Evolutionary conservation across 352 stramenopile species (phyloP).

Genomic region (Globisporangium echinulatum): DNA sequence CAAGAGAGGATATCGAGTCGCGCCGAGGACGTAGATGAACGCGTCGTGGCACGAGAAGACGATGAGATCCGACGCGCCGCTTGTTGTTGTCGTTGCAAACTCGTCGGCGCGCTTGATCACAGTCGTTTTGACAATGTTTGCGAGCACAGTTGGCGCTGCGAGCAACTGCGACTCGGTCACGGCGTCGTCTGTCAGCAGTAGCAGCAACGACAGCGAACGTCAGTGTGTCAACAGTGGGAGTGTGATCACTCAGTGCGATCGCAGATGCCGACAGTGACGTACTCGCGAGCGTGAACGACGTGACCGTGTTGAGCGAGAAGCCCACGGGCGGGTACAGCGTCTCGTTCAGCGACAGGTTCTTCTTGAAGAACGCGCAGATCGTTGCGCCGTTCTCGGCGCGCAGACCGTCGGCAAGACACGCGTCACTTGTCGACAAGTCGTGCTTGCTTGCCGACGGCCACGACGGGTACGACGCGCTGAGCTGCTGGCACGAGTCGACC

Average conservation of each 20-base stretch:
- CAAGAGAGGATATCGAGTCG: slow-evolving; percentile 84
- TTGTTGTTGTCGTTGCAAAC: slow-evolving; percentile 22
- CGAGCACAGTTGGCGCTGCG: slow-evolving; percentile 39
- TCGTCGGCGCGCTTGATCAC: slow-evolving; percentile 75
- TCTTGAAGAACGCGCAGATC: slow-evolving; percentile 73
- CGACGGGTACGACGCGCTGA: slow-evolving; percentile 61
- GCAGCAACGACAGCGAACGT: neutral
- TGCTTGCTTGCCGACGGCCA: slow-evolving; percentile 29
- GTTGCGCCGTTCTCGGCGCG: slow-evolving; percentile 48
- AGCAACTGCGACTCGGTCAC: slow-evolving; percentile 4
- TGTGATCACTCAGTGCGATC: too few species aligned
- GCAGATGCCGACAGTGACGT: neutral
- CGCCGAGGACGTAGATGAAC: slow-evolving; percentile 93
- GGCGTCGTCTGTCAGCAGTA: neutral
- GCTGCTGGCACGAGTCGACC: slow-evolving; percentile 38
- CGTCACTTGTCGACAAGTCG: slow-evolving; percentile 10
- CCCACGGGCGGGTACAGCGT: slow-evolving; percentile 72
- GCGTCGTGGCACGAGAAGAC: slow-evolving; percentile 92
- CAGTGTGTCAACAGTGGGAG: neutral
- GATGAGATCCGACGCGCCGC: slow-evolving; percentile 50
- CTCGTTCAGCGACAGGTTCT: slow-evolving; percentile 67
- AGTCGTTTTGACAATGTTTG: slow-evolving; percentile 64
- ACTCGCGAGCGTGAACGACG: slow-evolving; percentile 14
- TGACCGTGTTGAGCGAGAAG: slow-evolving; percentile 38
- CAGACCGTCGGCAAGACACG: slow-evolving; percentile 10